Percentiles rank a stretch among this genome's conserved stretches.
Conservation (phyloP, 106 monocot species). For the Amphibolis antarctica region DNA sequence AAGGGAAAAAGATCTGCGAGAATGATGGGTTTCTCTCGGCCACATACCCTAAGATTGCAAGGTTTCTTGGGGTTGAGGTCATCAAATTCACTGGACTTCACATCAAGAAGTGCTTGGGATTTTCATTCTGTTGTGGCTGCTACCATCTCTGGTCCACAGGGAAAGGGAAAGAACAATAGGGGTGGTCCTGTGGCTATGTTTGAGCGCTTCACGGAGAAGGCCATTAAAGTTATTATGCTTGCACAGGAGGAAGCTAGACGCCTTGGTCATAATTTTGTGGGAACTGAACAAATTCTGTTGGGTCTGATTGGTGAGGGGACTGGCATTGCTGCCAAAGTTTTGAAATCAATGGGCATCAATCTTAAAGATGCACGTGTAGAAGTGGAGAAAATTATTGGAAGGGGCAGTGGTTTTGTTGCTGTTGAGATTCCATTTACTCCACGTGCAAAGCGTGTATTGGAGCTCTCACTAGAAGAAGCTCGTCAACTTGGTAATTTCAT, state of each 20-base stretch:
- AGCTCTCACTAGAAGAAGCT: conserved; percentile 30
- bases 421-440: conserved; percentile 31
- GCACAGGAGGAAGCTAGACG: conserved; percentile 26
- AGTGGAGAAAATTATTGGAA: conserved; percentile 34
- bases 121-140: conserved; percentile 23
- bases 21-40: conserved; percentile 1
- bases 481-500: conserved; percentile 18
- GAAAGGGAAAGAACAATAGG: conserved; percentile 12
- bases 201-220: conserved; percentile 31
- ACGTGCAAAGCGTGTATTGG: conserved; percentile 26
- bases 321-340: conserved; percentile 29
- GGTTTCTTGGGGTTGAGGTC: conserved; percentile 17
- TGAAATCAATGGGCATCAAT: conserved; percentile 34
- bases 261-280: conserved; percentile 31
- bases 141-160: conserved; percentile 12
- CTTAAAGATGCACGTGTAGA: conserved; percentile 33
- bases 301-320: conserved; percentile 30
- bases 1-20: conserved; percentile 8
- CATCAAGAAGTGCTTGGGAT: conserved; percentile 1
- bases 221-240: conserved; percentile 33
- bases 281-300: conserved; percentile 27
- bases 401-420: conserved; percentile 30
- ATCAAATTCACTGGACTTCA: conserved; percentile 13
- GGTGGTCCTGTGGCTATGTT: conserved; percentile 26
- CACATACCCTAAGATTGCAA: conserved; percentile 10